phyloP scores from a whole-genome alignment of 495 filamentous ascomycete species.

The Cercophora sp. region DNA sequence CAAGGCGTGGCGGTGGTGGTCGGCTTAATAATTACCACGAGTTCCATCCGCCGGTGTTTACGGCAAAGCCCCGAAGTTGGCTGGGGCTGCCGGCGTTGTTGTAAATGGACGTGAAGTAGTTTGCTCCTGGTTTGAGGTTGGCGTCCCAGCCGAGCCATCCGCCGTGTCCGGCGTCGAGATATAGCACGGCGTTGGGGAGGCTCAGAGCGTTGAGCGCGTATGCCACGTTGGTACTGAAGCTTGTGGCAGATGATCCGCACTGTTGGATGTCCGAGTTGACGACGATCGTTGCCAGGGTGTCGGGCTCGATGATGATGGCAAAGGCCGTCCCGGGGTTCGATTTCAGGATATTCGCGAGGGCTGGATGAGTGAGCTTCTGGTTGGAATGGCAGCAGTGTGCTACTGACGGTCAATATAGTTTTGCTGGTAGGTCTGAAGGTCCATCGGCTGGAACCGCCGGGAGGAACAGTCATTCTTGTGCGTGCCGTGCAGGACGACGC shows the following conservation, averaged over 20 bases:
- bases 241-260: background rate
- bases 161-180: constrained; percentile 62
- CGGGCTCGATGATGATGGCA: constrained; percentile 53
- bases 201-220: constrained; percentile 58
- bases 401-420: constrained; percentile 3
- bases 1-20: too few species aligned
- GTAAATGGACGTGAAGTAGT: constrained; percentile 56
- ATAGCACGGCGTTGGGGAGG: constrained; percentile 63
- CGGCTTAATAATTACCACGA: constrained; percentile 28
- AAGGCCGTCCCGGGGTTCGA: constrained; percentile 25
- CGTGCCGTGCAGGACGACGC: constrained; percentile 1
- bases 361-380: background rate
- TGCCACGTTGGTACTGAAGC: constrained; percentile 51
- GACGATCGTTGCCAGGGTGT: constrained; percentile 57
- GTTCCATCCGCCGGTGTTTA: constrained; percentile 66
- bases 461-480: background rate
- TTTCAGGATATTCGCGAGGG: background rate
- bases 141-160: constrained; percentile 65
- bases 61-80: constrained; percentile 59
- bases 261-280: constrained; percentile 47
- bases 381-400: too few species aligned
- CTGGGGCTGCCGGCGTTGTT: constrained; percentile 50
- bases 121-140: constrained; percentile 60
- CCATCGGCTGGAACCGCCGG: background rate
- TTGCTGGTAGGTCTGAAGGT: background rate